These are phyloP conservation scores for Stachybotrys echinatus DNA, from an alignment of 2,329 filamentous ascomycete species.

Conservation along the genomic window DNA sequence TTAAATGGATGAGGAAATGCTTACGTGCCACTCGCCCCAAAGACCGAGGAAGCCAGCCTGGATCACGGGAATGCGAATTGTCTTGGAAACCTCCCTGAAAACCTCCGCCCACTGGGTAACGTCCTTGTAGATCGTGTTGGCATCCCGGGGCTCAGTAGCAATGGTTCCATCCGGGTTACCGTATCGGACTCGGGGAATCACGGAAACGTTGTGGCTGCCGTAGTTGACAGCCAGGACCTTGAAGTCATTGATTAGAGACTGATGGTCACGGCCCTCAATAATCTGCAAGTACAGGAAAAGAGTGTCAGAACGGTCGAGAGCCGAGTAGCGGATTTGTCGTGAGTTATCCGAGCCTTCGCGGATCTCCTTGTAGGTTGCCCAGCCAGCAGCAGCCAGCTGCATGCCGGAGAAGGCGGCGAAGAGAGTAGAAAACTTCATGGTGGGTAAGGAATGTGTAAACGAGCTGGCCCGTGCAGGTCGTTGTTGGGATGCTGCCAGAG, in stretches of 20 bases:
- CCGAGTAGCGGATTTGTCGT: slow-evolving; percentile 4
- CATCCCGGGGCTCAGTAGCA: slow-evolving; percentile 6
- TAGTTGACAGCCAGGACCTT: slow-evolving; percentile 7
- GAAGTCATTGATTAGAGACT: slow-evolving; percentile 9
- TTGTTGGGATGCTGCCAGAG: too few species aligned
- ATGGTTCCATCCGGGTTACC: slow-evolving; percentile 3
- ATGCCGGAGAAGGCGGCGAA: too few species aligned
- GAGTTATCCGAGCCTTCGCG: slow-evolving; percentile 8
- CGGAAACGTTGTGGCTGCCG: slow-evolving; percentile 4
- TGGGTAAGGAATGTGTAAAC: too few species aligned
- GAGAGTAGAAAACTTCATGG: too few species aligned
- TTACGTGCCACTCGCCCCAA: slow-evolving; percentile 12
- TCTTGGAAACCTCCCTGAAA: slow-evolving; percentile 4
- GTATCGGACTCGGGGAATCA: slow-evolving; percentile 10
- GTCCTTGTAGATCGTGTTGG: slow-evolving; percentile 5
- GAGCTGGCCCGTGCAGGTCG: too few species aligned
- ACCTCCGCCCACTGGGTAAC: slow-evolving; percentile 5
- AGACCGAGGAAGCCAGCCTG: slow-evolving; percentile 11
- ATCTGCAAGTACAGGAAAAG: slow-evolving; percentile 12
- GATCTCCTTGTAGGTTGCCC: slow-evolving; percentile 11
- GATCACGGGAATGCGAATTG: slow-evolving; percentile 9
- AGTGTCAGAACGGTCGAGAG: slow-evolving; percentile 6
- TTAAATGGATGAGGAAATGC: neutral
- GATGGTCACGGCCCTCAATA: slow-evolving; percentile 7
- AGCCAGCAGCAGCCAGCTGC: slow-evolving; percentile 3